A percentile compares a stretch with the other conserved stretches of the same genome.
These are phyloP conservation scores for Hanseniaspora osmophila DNA, from an alignment of 805 yeast genomes.

Conservation along the genomic window DNA sequence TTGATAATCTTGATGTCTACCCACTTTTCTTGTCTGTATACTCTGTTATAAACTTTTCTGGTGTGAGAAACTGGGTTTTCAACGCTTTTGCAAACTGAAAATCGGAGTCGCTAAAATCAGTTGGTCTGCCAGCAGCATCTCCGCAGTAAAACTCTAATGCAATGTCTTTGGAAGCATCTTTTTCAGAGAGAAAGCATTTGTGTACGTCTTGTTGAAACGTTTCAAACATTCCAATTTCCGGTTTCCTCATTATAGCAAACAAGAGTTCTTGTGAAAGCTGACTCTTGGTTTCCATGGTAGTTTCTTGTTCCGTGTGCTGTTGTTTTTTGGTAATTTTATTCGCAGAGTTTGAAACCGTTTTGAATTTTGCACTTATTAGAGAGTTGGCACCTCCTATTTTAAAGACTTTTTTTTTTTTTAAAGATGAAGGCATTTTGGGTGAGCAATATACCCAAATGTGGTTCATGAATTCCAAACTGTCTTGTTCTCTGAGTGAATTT, in stretches of 20 bases:
- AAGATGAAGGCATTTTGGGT: slow-evolving; percentile 35
- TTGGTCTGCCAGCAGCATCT: slow-evolving; percentile 82
- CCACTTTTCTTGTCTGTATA: neutral
- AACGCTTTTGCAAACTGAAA: slow-evolving; percentile 46
- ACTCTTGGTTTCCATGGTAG: too few species aligned
- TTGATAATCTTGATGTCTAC: too few species aligned
- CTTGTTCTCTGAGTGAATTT: slow-evolving; percentile 14
- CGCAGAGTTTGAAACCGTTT: too few species aligned
- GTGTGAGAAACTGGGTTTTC: slow-evolving; percentile 44
- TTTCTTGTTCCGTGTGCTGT: too few species aligned
- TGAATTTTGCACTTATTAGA: neutral
- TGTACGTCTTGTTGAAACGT: slow-evolving; percentile 31
- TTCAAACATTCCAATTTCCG: slow-evolving; percentile 65
- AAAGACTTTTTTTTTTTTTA: slow-evolving; percentile 5
- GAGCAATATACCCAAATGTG: slow-evolving; percentile 46
- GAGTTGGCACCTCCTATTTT: too few species aligned
- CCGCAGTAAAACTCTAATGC: slow-evolving; percentile 47
- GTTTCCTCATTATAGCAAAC: slow-evolving; percentile 43
- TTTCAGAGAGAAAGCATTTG: slow-evolving; percentile 1
- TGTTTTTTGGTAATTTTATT: too few species aligned
- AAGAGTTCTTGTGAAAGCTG: too few species aligned
- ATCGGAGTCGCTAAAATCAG: slow-evolving; percentile 76
- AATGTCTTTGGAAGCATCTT: neutral
- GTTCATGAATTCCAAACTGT: slow-evolving; percentile 11
- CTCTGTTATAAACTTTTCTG: slow-evolving; percentile 48